Base-by-base conservation (phyloP, 176 grass and related monocot genomes). In the Lolium rigidum region DNA sequence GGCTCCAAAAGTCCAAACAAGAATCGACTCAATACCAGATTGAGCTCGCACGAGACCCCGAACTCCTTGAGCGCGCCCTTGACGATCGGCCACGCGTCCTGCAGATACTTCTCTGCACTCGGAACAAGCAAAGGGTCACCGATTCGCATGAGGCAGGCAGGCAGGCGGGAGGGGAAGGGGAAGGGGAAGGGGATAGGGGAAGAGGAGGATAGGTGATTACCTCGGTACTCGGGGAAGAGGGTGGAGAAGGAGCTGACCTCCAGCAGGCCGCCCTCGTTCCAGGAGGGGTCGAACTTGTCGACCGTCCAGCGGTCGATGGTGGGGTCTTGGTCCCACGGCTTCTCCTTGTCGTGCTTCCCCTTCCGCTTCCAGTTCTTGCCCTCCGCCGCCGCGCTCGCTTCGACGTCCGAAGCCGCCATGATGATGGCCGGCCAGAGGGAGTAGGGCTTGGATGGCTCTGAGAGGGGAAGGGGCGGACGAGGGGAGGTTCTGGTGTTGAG, bases 201-300 rank as follows among this genome's bases (percentile, higher is more conserved):
- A n/a, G n/a, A n/a, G n/a, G n/a, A n/a, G n/a, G n/a, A n/a, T n/a
- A n/a, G n/a, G n/a, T n/a, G 48, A 74, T 80, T 81, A 83, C 97
- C 97, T 91, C 94, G 67, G 84, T 98, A 98, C 39, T 91, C 90
- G 22, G 97, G 97, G 77, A 98, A 95, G 79, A 98, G 97, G 18
- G 96, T 98, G 78, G 94, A 94, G 92, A 98, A 98, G 58, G 94
- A 94, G 88, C 92, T 98, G 84, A 98, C 90, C 91, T 98, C 93
- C 20, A 95, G 90, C 93, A 98, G 73, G 38, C 97, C 97, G 38
- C 90, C 81, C 48, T 98, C 93, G 67, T 98, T 98, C 92, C 94
- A 95, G 11, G 92, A 87, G 18, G 97, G 88, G 59, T 98, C 92
- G 79, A 98, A 98, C 91, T 92, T 92, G 63, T 98, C 97, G n/a